phyloP scores from a whole-genome alignment of 805 yeast species.

The Saccharomyces jurei region DNA sequence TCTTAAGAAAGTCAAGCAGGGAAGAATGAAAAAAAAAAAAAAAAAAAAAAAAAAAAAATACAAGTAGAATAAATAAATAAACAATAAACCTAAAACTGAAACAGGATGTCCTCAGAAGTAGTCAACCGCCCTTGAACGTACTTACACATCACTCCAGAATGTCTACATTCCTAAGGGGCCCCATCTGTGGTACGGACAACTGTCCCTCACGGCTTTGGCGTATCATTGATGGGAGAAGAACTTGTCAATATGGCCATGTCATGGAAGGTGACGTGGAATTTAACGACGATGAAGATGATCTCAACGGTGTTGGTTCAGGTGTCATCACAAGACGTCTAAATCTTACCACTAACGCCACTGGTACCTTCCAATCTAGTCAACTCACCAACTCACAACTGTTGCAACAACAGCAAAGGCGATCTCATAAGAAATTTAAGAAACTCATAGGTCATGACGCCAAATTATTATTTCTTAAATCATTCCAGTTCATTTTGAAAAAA shows the following conservation, averaged over 20 bases:
- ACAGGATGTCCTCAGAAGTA: neutral
- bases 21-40: neutral
- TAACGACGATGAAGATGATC: constrained; percentile 74
- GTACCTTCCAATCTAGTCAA: constrained; percentile 32
- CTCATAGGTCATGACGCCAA: constrained; percentile 44
- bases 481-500: constrained; percentile 43
- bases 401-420: neutral
- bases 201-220: constrained; percentile 76
- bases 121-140: neutral
- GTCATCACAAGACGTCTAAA: constrained; percentile 49
- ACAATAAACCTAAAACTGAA: neutral
- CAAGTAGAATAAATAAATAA: neutral
- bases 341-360: constrained; percentile 37
- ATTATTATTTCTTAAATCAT: constrained; percentile 36
- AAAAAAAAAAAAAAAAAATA: neutral
- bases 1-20: neutral
- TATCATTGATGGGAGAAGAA: constrained; percentile 63
- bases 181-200: constrained; percentile 82
- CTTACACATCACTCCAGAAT: constrained; percentile 6
- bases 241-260: constrained; percentile 89
- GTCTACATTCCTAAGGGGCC: constrained; percentile 57
- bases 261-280: constrained; percentile 70
- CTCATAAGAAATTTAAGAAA: constrained; percentile 14
- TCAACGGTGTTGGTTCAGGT: constrained; percentile 19
- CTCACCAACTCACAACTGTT: constrained; percentile 11